phyloP scores from a whole-genome alignment of 129 eudicot species.

The Cynara cardunculus region DNA sequence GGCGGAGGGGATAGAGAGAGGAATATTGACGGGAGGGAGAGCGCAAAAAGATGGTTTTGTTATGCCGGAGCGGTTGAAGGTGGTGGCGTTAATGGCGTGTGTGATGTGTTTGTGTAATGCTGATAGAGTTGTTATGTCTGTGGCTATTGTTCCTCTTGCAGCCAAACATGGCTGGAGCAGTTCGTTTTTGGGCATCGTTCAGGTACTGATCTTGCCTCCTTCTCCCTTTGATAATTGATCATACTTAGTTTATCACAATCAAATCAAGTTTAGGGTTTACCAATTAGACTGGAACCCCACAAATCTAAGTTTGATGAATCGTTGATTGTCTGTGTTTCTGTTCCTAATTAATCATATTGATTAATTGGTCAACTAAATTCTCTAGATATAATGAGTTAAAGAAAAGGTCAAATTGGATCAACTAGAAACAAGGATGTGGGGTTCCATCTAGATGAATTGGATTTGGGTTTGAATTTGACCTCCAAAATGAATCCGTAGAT shows the following conservation, averaged over 20 bases:
- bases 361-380: background rate
- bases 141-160: conserved; percentile 90
- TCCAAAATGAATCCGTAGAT: background rate
- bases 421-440: background rate
- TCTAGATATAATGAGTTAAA: background rate
- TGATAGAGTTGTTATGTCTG: conserved; percentile 95
- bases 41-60: conserved; percentile 39
- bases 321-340: background rate
- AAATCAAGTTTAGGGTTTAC: background rate
- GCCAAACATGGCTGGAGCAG: conserved; percentile 84
- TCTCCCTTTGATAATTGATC: background rate
- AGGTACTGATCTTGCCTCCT: conserved; percentile 35
- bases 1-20: conserved; percentile 78
- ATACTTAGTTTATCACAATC: background rate
- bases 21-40: conserved; percentile 42
- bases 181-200: conserved; percentile 91
- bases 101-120: conserved; percentile 97
- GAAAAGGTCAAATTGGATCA: background rate
- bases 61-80: conserved; percentile 72
- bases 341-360: background rate
- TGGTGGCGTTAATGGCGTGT: conserved; percentile 84
- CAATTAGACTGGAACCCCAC: background rate
- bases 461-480: background rate
- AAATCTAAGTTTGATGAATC: background rate
- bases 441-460: background rate